A percentile compares a stretch with the other conserved stretches of the same genome.
These are phyloP conservation scores for Pinus taeda DNA, from an alignment of 75 land plant genomes.

Conservation along the genomic window DNA sequence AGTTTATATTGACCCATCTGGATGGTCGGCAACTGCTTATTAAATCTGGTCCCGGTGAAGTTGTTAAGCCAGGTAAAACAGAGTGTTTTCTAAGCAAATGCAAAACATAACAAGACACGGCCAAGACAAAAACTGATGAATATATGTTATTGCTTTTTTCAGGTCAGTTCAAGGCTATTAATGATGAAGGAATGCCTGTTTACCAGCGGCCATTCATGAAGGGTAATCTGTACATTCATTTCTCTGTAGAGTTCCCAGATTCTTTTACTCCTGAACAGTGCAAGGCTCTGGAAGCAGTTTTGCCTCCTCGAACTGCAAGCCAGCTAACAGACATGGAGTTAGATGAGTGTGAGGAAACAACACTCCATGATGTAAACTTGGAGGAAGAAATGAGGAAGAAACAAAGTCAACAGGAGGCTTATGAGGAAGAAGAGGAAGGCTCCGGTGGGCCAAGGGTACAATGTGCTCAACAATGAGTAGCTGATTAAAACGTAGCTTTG, in stretches of 20 bases:
- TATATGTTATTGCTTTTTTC: not conserved
- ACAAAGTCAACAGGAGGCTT: conserved; percentile 74
- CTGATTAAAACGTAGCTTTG: no score
- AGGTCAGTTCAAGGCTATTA: conserved; percentile 93
- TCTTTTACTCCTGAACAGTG: conserved; percentile 60
- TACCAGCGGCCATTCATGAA: conserved; percentile 90
- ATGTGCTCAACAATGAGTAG: conserved; percentile 60
- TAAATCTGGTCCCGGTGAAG: conserved; percentile 68
- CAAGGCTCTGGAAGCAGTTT: conserved; percentile 61
- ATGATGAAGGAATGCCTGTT: conserved; percentile 94
- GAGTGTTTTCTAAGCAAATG: not conserved
- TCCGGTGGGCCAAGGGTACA: conserved; percentile 67
- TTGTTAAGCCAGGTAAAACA: conserved; percentile 61
- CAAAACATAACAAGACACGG: not conserved
- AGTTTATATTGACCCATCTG: conserved; percentile 71
- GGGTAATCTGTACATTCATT: conserved; percentile 88
- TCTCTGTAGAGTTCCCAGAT: conserved; percentile 84
- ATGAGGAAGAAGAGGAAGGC: conserved; percentile 83
- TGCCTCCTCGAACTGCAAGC: conserved; percentile 54
- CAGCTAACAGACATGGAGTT: conserved; percentile 86
- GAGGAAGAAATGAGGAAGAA: conserved; percentile 92
- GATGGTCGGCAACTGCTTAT: conserved; percentile 70
- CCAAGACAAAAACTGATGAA: not conserved
- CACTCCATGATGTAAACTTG: conserved; percentile 83
- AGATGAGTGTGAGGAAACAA: conserved; percentile 93